phyloP scores from a whole-genome alignment of 305 asterid species.

The Striga hermonthica region DNA sequence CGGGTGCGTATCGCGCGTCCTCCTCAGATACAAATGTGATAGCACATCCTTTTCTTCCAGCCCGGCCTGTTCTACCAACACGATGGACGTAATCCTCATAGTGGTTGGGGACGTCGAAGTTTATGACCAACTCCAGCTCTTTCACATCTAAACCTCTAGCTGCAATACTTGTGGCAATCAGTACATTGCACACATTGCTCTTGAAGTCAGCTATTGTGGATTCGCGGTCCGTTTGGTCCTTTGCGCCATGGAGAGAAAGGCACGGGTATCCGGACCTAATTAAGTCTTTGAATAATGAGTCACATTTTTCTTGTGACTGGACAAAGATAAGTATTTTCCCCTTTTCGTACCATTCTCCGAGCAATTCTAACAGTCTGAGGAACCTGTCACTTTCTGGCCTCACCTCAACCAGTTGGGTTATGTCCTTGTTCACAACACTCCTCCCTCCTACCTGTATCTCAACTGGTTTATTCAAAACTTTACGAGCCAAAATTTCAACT shows the following conservation, averaged over 20 bases:
- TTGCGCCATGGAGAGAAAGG: slow-evolving; percentile 92
- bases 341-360: slow-evolving; percentile 94
- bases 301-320: slow-evolving; percentile 92
- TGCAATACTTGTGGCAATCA: slow-evolving; percentile 91
- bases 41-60: slow-evolving; percentile 90
- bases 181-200: slow-evolving; percentile 74
- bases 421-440: slow-evolving; percentile 98
- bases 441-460: slow-evolving; percentile 96
- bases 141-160: slow-evolving; percentile 97
- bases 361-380: slow-evolving; percentile 69
- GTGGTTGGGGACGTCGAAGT: slow-evolving; percentile 89
- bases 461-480: slow-evolving; percentile 83
- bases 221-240: slow-evolving; percentile 96
- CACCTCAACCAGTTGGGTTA: slow-evolving; percentile 82
- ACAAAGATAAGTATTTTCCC: slow-evolving; percentile 87
- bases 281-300: slow-evolving; percentile 72
- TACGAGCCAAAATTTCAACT: slow-evolving; percentile 90
- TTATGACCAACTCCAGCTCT: slow-evolving; percentile 88
- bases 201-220: slow-evolving; percentile 88
- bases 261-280: slow-evolving; percentile 87
- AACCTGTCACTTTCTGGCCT: slow-evolving; percentile 90
- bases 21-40: slow-evolving; percentile 83
- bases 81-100: slow-evolving; percentile 98
- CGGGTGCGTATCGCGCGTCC: slow-evolving; percentile 86
- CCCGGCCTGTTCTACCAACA: slow-evolving; percentile 96